Evolutionary conservation across 2,329 filamentous ascomycete species (phyloP).

Genomic region (Alternaria alternata): DNA sequence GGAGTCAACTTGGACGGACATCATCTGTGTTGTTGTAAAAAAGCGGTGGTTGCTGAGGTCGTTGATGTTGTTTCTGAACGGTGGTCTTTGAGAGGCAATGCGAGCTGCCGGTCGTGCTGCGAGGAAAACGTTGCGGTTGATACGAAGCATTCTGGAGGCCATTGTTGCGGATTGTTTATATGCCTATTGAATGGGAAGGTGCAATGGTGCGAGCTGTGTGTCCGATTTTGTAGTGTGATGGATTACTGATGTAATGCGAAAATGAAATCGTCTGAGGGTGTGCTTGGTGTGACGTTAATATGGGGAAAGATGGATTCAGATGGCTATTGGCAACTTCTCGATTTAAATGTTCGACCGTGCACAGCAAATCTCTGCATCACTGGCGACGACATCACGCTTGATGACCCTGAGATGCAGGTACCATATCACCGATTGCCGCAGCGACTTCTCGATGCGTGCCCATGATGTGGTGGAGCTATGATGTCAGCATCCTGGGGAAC

Average conservation of each 20-base stretch:
- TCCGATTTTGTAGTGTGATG: slow-evolving; percentile 4
- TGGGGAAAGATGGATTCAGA: slow-evolving; percentile 8
- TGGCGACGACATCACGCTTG: slow-evolving; percentile 4
- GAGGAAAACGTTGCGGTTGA: slow-evolving; percentile 10
- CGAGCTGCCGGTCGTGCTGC: slow-evolving; percentile 4
- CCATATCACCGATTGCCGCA: slow-evolving; percentile 15
- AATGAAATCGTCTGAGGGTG: background rate
- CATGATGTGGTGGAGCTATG: slow-evolving; percentile 16
- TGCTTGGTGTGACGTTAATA: slow-evolving; percentile 10
- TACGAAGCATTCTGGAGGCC: slow-evolving; percentile 12
- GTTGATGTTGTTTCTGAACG: background rate
- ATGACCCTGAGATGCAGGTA: slow-evolving; percentile 16
- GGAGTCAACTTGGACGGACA: slow-evolving; percentile 45
- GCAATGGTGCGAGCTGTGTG: background rate
- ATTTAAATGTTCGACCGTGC: background rate
- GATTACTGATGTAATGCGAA: slow-evolving; percentile 14
- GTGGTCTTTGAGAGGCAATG: background rate
- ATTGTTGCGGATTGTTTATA: slow-evolving; percentile 4
- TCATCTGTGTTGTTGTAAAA: slow-evolving; percentile 23
- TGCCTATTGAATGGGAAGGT: background rate
- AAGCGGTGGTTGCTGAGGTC: slow-evolving; percentile 17
- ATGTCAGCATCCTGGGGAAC: slow-evolving; percentile 17
- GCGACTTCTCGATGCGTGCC: slow-evolving; percentile 12
- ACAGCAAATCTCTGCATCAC: slow-evolving; percentile 14
- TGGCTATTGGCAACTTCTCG: background rate